Evolutionary conservation across 805 yeast genomes (phyloP).

Genomic region (Danielia reshetovae): DNA sequence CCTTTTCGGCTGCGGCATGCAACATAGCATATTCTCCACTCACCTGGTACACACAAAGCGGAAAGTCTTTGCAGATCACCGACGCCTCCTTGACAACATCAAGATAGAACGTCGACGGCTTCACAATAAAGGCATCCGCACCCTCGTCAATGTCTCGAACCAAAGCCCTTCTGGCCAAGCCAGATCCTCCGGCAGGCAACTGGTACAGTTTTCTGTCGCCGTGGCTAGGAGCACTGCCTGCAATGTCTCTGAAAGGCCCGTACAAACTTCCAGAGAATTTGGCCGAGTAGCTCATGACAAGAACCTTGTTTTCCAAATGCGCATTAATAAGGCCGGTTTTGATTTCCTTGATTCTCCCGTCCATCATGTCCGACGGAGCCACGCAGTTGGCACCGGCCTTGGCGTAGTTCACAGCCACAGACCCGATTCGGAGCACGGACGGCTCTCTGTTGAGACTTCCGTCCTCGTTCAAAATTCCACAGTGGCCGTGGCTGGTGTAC

Average conservation of each 20-base stretch:
- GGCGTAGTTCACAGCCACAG: slow-evolving; percentile 93
- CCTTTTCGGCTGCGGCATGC: slow-evolving; percentile 97
- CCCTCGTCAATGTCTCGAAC: slow-evolving; percentile 86
- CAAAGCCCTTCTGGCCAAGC: slow-evolving; percentile 90
- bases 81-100: slow-evolving; percentile 90
- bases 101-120: slow-evolving; percentile 92
- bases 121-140: slow-evolving; percentile 91
- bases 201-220: slow-evolving; percentile 95
- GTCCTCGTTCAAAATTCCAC: slow-evolving; percentile 86
- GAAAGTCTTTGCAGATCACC: slow-evolving; percentile 74
- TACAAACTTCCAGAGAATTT: slow-evolving; percentile 87
- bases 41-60: slow-evolving; percentile 93
- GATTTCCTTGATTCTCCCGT: slow-evolving; percentile 87
- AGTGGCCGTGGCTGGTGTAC: slow-evolving; percentile 96
- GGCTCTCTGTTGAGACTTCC: slow-evolving; percentile 75
- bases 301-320: slow-evolving; percentile 78
- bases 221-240: slow-evolving; percentile 80
- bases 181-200: slow-evolving; percentile 88
- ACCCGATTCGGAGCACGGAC: slow-evolving; percentile 80
- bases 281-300: slow-evolving; percentile 92
- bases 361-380: slow-evolving; percentile 98
- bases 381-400: slow-evolving; percentile 93
- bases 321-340: slow-evolving; percentile 79
- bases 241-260: slow-evolving; percentile 98
- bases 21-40: slow-evolving; percentile 97